Evolutionary conservation across 768 basidiomycete species (phyloP).

Genomic region (Gloeophyllum trabeum): DNA sequence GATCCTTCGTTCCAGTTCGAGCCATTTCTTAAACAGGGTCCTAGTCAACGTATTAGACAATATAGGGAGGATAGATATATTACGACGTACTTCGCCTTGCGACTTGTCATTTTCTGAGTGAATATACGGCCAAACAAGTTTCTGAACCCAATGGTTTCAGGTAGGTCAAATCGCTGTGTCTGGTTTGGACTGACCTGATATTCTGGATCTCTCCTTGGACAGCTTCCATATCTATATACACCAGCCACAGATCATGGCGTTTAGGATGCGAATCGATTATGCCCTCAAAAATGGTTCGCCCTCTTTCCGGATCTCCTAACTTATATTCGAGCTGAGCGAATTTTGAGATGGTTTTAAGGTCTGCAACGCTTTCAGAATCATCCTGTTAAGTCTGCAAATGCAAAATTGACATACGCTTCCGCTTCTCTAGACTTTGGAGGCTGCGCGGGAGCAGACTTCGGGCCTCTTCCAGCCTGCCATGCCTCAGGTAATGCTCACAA

Average conservation of each 20-base stretch:
- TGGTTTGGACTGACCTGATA: slow-evolving; percentile 41
- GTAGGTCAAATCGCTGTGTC: background rate
- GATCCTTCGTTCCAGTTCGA: slow-evolving; percentile 73
- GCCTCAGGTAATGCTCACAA: slow-evolving; percentile 71
- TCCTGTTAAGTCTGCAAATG: background rate
- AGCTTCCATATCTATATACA: slow-evolving; percentile 96
- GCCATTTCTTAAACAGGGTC: slow-evolving; percentile 97
- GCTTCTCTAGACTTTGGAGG: slow-evolving; percentile 84
- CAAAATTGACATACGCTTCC: slow-evolving; percentile 62
- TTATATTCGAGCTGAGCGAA: slow-evolving; percentile 96
- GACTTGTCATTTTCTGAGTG: slow-evolving; percentile 78
- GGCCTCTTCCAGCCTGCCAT: slow-evolving; percentile 66
- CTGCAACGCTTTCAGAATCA: slow-evolving; percentile 27
- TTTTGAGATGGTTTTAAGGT: slow-evolving; percentile 90
- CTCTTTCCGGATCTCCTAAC: slow-evolving; percentile 86
- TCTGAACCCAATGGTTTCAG: slow-evolving; percentile 23
- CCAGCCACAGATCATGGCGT: slow-evolving; percentile 89
- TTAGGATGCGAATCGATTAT: slow-evolving; percentile 94
- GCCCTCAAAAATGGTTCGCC: slow-evolving; percentile 93
- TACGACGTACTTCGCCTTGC: slow-evolving; percentile 90
- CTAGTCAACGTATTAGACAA: slow-evolving; percentile 24
- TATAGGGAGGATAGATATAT: slow-evolving; percentile 2
- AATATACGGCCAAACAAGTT: slow-evolving; percentile 83
- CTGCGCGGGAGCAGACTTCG: slow-evolving; percentile 79
- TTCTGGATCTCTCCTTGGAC: slow-evolving; percentile 69